Evolutionary conservation across 345 rosid species (phyloP).

Genomic region (Melaleuca alternifolia): DNA sequence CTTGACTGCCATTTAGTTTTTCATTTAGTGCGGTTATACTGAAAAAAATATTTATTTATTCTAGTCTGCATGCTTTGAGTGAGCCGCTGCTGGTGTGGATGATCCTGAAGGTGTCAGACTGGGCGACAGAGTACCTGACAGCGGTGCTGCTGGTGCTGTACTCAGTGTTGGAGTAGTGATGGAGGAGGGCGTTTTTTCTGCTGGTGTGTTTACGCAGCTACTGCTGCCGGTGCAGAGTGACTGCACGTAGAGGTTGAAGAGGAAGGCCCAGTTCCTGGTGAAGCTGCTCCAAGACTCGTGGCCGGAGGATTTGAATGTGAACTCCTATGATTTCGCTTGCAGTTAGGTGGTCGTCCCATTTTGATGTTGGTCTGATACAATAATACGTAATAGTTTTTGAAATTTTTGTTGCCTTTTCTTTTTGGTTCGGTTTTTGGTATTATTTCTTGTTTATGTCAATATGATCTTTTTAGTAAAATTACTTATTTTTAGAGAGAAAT

Average conservation of each 20-base stretch:
- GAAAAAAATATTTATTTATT: neutral
- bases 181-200: conserved; percentile 58
- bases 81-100: conserved; percentile 59
- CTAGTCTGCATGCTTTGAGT: conserved; percentile 41
- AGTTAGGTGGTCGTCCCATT: conserved; percentile 50
- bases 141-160: conserved; percentile 74
- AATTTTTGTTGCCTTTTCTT: neutral
- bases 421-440: neutral
- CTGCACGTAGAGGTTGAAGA: conserved; percentile 85
- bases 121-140: conserved; percentile 82
- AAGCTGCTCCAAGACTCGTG: conserved; percentile 64
- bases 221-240: conserved; percentile 77
- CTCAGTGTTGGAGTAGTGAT: conserved; percentile 54
- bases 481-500: neutral
- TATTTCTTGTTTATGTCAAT: neutral
- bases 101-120: conserved; percentile 58
- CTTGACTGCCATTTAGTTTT: neutral
- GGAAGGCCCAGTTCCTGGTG: conserved; percentile 85
- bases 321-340: conserved; percentile 54
- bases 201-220: conserved; percentile 73
- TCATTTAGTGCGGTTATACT: neutral
- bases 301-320: conserved; percentile 42
- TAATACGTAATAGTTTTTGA: neutral
- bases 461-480: neutral
- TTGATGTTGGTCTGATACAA: neutral